Percentiles rank a stretch among this genome's conserved stretches.
These are phyloP conservation scores for Phytophthora pluvialis DNA, from an alignment of 352 stramenopile genomes.

Conservation along the genomic window DNA sequence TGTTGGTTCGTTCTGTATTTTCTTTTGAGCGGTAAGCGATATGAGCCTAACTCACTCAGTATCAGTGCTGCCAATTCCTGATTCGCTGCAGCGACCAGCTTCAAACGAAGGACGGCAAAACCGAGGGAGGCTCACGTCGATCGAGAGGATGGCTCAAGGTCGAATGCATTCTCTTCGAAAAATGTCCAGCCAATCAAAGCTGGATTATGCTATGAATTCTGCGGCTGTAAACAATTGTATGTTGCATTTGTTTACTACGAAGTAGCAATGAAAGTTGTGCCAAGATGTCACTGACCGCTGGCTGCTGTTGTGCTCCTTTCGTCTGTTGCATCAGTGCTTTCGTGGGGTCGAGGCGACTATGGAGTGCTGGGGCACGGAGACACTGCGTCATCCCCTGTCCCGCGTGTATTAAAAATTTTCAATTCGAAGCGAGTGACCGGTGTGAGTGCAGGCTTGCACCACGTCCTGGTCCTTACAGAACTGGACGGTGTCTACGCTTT, in stretches of 20 bases:
- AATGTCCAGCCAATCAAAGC: slow-evolving; percentile 19
- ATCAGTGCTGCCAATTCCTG: slow-evolving; percentile 23
- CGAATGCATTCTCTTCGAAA: slow-evolving; percentile 25
- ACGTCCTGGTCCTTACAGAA: slow-evolving; percentile 78
- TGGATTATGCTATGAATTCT: slow-evolving; percentile 32
- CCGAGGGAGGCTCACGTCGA: slow-evolving; percentile 21
- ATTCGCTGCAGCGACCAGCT: slow-evolving; percentile 20
- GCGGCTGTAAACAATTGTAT: slow-evolving; percentile 41
- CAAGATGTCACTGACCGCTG: background rate
- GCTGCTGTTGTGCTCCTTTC: background rate
- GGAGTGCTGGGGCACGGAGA: slow-evolving; percentile 69
- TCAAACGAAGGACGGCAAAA: slow-evolving; percentile 25
- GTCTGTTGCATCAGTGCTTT: slow-evolving; percentile 50
- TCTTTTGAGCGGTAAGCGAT: background rate
- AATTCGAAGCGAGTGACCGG: slow-evolving; percentile 59
- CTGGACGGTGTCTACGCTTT: slow-evolving; percentile 73
- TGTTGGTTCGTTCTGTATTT: slow-evolving; percentile 48
- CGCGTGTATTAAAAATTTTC: slow-evolving; percentile 61
- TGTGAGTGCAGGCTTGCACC: slow-evolving; percentile 60
- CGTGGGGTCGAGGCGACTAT: slow-evolving; percentile 70
- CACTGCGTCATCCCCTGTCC: slow-evolving; percentile 41
- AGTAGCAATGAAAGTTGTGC: no score
- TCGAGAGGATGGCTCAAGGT: slow-evolving; percentile 32
- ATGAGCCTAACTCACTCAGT: slow-evolving; percentile 1
- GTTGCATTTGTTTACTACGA: background rate